Evolutionary conservation across 2,329 filamentous ascomycete genomes (phyloP).

Genomic region (Ascochyta pisi): DNA sequence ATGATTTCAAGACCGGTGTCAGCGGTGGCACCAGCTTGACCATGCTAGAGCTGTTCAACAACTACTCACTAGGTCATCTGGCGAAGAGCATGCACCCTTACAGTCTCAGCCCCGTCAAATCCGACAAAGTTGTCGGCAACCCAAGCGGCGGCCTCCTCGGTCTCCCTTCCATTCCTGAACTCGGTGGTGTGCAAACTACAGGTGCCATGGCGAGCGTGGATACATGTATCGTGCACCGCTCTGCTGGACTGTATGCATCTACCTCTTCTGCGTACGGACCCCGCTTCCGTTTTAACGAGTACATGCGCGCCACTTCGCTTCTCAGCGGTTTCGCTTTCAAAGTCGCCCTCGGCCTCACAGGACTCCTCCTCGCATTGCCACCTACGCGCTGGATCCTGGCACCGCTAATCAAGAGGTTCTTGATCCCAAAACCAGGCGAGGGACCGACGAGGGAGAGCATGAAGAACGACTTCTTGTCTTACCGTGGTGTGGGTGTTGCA

Average conservation of each 20-base stretch:
- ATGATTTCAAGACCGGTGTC: slow-evolving; percentile 57
- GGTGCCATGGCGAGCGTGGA: slow-evolving; percentile 62
- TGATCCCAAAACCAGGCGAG: slow-evolving; percentile 39
- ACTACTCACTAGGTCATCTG: slow-evolving; percentile 57
- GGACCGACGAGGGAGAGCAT: slow-evolving; percentile 57
- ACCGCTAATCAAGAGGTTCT: slow-evolving; percentile 38
- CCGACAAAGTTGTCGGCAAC: slow-evolving; percentile 44
- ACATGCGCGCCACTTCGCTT: slow-evolving; percentile 59
- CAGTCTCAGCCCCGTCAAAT: slow-evolving; percentile 57
- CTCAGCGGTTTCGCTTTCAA: slow-evolving; percentile 59
- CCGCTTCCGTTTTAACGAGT: slow-evolving; percentile 65
- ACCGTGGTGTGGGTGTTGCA: slow-evolving; percentile 68
- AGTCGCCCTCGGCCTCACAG: slow-evolving; percentile 53
- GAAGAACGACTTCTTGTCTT: slow-evolving; percentile 67
- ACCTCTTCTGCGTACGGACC: slow-evolving; percentile 58
- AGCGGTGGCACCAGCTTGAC: slow-evolving; percentile 71
- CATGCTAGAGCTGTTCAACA: slow-evolving; percentile 63
- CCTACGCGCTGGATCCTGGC: slow-evolving; percentile 57
- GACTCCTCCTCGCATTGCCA: slow-evolving; percentile 57
- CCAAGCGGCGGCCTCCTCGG: slow-evolving; percentile 56
- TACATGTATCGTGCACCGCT: slow-evolving; percentile 64
- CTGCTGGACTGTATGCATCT: slow-evolving; percentile 60
- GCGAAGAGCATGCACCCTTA: slow-evolving; percentile 58
- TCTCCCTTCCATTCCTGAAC: slow-evolving; percentile 60
- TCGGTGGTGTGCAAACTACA: slow-evolving; percentile 67